Base-by-base conservation (phyloP, 768 basidiomycete species). In the Termitomyces sp. region DNA sequence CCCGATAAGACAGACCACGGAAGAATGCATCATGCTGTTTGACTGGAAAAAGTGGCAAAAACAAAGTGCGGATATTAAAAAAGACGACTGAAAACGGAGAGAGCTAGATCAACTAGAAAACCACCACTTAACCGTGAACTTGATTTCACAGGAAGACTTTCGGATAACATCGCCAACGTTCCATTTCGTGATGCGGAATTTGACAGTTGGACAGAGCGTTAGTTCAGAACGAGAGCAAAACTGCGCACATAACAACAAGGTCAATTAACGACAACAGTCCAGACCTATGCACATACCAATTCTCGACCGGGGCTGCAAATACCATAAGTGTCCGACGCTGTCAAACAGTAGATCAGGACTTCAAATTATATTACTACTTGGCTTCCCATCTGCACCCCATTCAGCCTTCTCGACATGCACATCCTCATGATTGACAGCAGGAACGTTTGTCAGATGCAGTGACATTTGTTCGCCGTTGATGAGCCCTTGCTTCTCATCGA, bases 401-500 rank as follows among this genome's bases (percentile, higher is more conserved):
- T 48, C 49, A 30, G 46, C 46, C 46, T 54, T 58, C 36, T 59
- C 54, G 10, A 44, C 20, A 40, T 58, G 54, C 24, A 52, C 38
- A 10, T 58, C 57, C 22, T 55, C 46, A 47, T 49, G 28, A 7
- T n/a, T 26, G 8, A 52, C 26, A 36, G 41, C 22, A 30, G 43
- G 48, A n/a, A 61, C 18, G 16, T 41, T 47, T 22, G 24, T 56
- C 50, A 77, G 47, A 33, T 67, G 67, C 60, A 70, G 48, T 7
- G 63, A 70, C 55, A 73, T 62, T 59, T 78, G 80, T 60, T 81
- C 78, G 43, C 66, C 64, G 24, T 52, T 40, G 18, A 52, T n/a
- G 10, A 77, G 52, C 10, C 63, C 72, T 18, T 58, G 63, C 62
- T 84, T 83, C 66, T 84, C 83, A 58, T 79, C 72, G 54, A 76